Evolutionary conservation across 352 stramenopile genomes (phyloP).

Genomic region (Pythium sukuiense): DNA sequence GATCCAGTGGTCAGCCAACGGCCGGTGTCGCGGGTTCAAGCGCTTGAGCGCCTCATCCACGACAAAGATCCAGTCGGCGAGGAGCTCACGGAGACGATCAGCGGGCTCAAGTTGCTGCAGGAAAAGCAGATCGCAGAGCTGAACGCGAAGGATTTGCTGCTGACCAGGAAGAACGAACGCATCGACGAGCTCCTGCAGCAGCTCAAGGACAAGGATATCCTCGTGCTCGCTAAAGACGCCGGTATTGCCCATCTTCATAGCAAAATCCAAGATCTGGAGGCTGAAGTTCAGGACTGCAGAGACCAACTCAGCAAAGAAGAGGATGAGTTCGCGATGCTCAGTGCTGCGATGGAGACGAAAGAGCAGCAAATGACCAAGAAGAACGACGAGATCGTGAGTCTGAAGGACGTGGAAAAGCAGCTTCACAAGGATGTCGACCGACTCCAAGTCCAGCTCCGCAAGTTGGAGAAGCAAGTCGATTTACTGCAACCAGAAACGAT

Average conservation of each 20-base stretch:
- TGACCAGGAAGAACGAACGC: slow-evolving; percentile 56
- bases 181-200: slow-evolving; percentile 60
- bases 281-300: slow-evolving; percentile 37
- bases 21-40: not conserved
- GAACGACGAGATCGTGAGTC: slow-evolving; percentile 32
- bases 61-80: slow-evolving; percentile 20
- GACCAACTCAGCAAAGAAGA: slow-evolving; percentile 63
- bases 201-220: slow-evolving; percentile 33
- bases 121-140: slow-evolving; percentile 65
- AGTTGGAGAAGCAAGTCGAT: slow-evolving; percentile 47
- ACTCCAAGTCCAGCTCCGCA: slow-evolving; percentile 36
- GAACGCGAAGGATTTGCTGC: slow-evolving; percentile 67
- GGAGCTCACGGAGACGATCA: slow-evolving; percentile 22
- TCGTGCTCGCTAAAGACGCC: slow-evolving; percentile 8
- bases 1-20: not conserved
- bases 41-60: slow-evolving; percentile 3
- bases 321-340: slow-evolving; percentile 65
- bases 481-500: slow-evolving; percentile 38
- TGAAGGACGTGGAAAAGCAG: slow-evolving; percentile 35
- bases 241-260: slow-evolving; percentile 12
- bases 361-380: slow-evolving; percentile 45
- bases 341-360: slow-evolving; percentile 49
- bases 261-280: slow-evolving; percentile 25
- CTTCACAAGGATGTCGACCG: slow-evolving; percentile 47
- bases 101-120: slow-evolving; percentile 42